phyloP scores from a whole-genome alignment of 768 basidiomycete genomes.

The Xerocomus spinulosus region DNA sequence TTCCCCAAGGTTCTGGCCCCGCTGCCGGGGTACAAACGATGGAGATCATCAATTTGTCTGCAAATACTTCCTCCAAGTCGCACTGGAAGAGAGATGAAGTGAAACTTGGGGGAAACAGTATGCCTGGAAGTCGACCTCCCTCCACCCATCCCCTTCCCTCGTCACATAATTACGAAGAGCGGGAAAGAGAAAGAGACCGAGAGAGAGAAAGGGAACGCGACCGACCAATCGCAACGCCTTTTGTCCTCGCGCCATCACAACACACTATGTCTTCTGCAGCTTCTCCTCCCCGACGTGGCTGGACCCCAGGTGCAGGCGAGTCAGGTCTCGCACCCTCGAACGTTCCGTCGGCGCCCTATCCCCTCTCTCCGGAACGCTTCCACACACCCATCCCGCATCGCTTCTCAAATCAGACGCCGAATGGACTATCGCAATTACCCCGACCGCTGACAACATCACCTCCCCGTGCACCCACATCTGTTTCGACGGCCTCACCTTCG shows the following conservation, averaged over 20 bases:
- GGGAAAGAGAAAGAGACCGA: conserved; percentile 21
- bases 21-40: conserved; percentile 40
- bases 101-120: conserved; percentile 22
- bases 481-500: conserved; percentile 15
- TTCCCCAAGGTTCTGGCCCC: conserved; percentile 35
- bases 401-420: conserved; percentile 21
- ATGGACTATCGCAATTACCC: conserved; percentile 19
- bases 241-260: conserved; percentile 48
- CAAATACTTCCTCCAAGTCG: conserved; percentile 28
- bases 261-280: conserved; percentile 30
- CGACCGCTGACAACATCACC: conserved; percentile 35
- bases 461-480: conserved; percentile 28
- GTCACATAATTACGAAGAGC: conserved; percentile 25
- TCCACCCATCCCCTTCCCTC: conserved; percentile 34
- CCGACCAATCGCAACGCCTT: conserved; percentile 49
- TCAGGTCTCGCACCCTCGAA: conserved; percentile 25
- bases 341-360: conserved; percentile 27
- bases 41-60: conserved; percentile 48
- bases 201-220: conserved; percentile 46
- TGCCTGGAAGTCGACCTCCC: conserved; percentile 35
- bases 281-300: conserved; percentile 43
- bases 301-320: conserved; percentile 25
- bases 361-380: conserved; percentile 27
- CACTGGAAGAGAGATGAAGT: conserved; percentile 39
- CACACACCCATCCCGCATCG: conserved; percentile 29